Conservation (phyloP, 192 early-diverging fungal species). For the Phycomyces blakesleeanus region DNA sequence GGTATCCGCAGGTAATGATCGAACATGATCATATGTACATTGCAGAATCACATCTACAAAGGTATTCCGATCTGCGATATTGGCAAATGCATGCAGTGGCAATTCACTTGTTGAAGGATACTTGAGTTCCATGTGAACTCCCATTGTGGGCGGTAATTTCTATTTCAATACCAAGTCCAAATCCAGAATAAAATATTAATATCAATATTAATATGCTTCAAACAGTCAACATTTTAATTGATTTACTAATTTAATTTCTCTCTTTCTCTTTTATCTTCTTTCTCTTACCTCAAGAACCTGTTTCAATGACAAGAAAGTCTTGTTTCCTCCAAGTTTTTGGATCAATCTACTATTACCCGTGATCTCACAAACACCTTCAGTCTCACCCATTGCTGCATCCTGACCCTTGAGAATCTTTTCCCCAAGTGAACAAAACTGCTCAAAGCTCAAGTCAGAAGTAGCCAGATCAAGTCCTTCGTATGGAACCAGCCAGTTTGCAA, state of each 20-base stretch:
- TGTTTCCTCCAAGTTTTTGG: conserved; percentile 19
- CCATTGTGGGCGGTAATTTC: conserved; percentile 67
- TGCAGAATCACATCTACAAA: conserved; percentile 88
- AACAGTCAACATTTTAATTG: too few relatives aligned
- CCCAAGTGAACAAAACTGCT: conserved; percentile 48
- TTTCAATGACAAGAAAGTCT: conserved; percentile 58
- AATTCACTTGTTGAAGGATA: conserved; percentile 76
- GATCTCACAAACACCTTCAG: conserved; percentile 27
- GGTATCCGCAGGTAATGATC: conserved; percentile 27
- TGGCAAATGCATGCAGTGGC: conserved; percentile 44
- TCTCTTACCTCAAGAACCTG: conserved; percentile 68
- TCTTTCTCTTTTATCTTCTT: neutral
- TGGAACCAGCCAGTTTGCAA: conserved; percentile 69
- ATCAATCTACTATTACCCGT: conserved; percentile 29
- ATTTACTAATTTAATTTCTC: too few relatives aligned
- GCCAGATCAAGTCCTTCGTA: conserved; percentile 48
- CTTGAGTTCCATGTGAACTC: conserved; percentile 83
- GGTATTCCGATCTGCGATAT: conserved; percentile 70
- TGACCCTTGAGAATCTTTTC: conserved; percentile 21
- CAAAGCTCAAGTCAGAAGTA: conserved; percentile 49
- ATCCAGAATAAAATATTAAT: too few relatives aligned
- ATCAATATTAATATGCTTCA: too few relatives aligned
- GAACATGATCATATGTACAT: conserved; percentile 76
- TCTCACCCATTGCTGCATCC: conserved; percentile 20
- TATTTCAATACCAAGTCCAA: too few relatives aligned